Evolutionary conservation across 768 basidiomycete genomes (phyloP), one percentile per base, ranked within the genome.

Genomic region (Kwoniella heveanensis): DNA sequence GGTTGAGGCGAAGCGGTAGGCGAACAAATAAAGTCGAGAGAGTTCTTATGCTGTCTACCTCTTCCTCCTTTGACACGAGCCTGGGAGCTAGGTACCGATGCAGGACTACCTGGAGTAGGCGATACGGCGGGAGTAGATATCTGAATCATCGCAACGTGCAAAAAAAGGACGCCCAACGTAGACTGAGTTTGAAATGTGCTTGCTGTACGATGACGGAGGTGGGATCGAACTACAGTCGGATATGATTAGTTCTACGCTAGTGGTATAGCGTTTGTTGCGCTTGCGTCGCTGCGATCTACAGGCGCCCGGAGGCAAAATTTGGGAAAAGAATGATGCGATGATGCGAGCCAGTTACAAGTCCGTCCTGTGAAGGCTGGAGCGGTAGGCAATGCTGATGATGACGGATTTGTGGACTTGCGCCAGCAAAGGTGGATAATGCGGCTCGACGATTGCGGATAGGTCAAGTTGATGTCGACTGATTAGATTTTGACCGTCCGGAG

Each of bases 11-110:
- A 57, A 3, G 60, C 25, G 3, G 32, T 26, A 15, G 54, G 62
- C 2, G 62, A 57, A 37, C 47, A 52, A 30, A 64, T 50, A 49
- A 64, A 64, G 27, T 64, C 62, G 48, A 64, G 49, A 1, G 62
- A 64, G 8, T 49, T 57, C 26, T 64, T 64, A 48, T 54, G 60
- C 39, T 49, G 54, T 25, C 19, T 63, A 44, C 39, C 39, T 44
- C 39, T 44, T 44, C 17, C 39, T 9, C 8, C 10, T 44, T 19
- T 8, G 39, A 44, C 10, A 44, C 8, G 9, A 17, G 39, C 9
- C 10, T 10, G 39, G 39, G 4, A 44, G 39, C n/a, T 19, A 44
- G 39, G 19, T 19, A 17, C 19, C 6, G 39, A 10, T 9, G 39
- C 39, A 19, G 39, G 39, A 44, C 39, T 44, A 17, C 39, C 39